Evolutionary conservation across 345 rosid species (phyloP).

Genomic region (Excoecaria agallocha): DNA sequence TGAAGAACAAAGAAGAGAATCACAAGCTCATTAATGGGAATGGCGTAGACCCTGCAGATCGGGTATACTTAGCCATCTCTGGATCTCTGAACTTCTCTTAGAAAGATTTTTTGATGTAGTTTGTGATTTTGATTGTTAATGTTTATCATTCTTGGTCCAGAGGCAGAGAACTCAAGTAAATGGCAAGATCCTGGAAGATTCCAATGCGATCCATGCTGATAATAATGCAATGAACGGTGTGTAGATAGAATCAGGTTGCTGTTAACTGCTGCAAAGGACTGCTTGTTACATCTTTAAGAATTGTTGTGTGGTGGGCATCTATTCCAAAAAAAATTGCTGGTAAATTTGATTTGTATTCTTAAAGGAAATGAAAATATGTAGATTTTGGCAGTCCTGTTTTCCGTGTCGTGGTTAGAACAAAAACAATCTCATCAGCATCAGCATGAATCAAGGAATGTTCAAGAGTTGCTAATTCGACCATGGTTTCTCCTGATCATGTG

Average conservation of each 20-base stretch:
- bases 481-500: constrained; percentile 5
- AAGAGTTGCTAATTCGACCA: background rate
- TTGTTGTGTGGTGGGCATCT: background rate
- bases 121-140: background rate
- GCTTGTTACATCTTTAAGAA: constrained; percentile 15
- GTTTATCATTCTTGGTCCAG: constrained; percentile 33
- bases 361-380: background rate
- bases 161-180: constrained; percentile 76
- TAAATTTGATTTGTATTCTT: constrained; percentile 19
- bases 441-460: constrained; percentile 6
- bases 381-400: constrained; percentile 10
- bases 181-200: constrained; percentile 75
- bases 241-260: constrained; percentile 35
- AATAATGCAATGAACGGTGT: constrained; percentile 60
- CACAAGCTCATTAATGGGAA: constrained; percentile 95
- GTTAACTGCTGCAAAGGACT: constrained; percentile 15
- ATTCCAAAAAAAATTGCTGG: constrained; percentile 2
- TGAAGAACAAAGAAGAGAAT: constrained; percentile 77
- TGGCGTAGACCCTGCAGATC: constrained; percentile 73
- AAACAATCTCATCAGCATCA: background rate
- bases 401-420: constrained; percentile 4
- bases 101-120: background rate
- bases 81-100: background rate
- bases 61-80: constrained; percentile 45
- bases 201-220: constrained; percentile 55